Evolutionary conservation across 2,329 filamentous ascomycete species (phyloP).

Genomic region (Teratosphaeria gauchensis): DNA sequence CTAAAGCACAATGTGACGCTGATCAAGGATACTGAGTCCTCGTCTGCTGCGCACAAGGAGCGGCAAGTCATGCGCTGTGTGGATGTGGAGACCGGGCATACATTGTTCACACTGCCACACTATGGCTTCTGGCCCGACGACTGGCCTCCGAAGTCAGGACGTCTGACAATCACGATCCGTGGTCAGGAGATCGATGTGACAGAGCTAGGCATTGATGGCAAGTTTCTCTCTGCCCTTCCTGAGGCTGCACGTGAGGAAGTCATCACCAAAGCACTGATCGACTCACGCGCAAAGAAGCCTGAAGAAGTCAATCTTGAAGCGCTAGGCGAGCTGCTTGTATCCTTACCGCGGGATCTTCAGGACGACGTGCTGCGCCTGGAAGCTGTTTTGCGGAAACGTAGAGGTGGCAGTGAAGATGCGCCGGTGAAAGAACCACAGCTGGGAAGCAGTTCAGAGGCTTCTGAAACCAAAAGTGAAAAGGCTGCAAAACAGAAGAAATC

Average conservation of each 20-base stretch:
- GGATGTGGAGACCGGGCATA: conserved; percentile 22
- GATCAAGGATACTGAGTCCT: conserved; percentile 1
- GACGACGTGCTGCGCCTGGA: conserved; percentile 4
- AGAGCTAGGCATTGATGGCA: not conserved
- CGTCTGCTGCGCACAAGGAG: not conserved
- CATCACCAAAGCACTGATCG: not conserved
- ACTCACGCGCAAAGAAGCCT: not conserved
- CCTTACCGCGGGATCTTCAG: conserved; percentile 3
- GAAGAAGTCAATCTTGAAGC: not conserved
- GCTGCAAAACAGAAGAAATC: not conserved
- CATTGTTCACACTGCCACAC: conserved; percentile 21
- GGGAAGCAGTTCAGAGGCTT: not conserved
- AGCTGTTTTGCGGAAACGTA: not conserved
- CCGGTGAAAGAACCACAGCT: not conserved
- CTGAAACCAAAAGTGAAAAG: not conserved
- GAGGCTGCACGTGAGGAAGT: not conserved
- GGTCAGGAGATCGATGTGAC: conserved; percentile 4
- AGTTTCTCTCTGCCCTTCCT: not conserved
- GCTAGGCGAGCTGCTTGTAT: conserved; percentile 2
- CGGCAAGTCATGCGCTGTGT: conserved; percentile 17
- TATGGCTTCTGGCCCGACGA: conserved; percentile 5
- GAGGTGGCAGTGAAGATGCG: not conserved
- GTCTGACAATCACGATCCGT: not conserved
- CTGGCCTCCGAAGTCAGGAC: not conserved
- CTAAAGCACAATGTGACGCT: conserved; percentile 27